Base-by-base conservation (phyloP, 2,329 filamentous ascomycete genomes). In the Pseudonectria buxi region DNA sequence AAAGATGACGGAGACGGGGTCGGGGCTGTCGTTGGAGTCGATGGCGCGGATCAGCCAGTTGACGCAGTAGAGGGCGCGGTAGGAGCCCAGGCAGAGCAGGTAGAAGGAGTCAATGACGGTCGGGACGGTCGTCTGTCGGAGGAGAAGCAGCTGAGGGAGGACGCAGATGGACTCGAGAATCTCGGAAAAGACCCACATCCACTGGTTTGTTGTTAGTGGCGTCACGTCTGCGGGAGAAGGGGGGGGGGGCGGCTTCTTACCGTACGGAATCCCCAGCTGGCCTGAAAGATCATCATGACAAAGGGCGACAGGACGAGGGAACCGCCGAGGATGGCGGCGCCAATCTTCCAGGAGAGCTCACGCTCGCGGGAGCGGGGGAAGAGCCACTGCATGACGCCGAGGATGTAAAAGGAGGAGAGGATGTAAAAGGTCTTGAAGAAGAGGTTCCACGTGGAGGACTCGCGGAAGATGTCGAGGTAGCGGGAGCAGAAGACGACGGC, bases 41-140 rank as follows among this genome's bases (percentile, higher is more conserved):
- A 77, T 62, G 39, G 71, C 72, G 24, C 85, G 78, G 42, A 76
- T 66, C 49, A 95, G 81, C 90, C 90, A 96, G 61, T 95, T 95
- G 31, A 95, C 62, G 41, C 94, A 81, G 64, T 96, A 95, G 43
- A 95, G 76, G 32, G 72, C 85, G 38, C 90, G 85, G 65, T 95
- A 96, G 10, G 82, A 82, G 25, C 89, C 90, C 2, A 95, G 76
- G 1, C 87, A 80, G 32, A 92, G 69, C 36, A 96, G 83, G 62
- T 96, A 96, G 65, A 85, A 95, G n/a, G 86, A 94, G 59, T 95
- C 86, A 63, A 96, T 89, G 30, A 95, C 90, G 32, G 90, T 96
- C 0, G 90, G 90, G 0, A 95, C 87, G 16, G 81, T 88, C n/a
- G 90, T 95, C 61, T 95, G 88, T 40, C 90, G 85, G 11, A 96